Conservation (phyloP, 768 basidiomycete genomes). For the Pleurotus giganteus region DNA sequence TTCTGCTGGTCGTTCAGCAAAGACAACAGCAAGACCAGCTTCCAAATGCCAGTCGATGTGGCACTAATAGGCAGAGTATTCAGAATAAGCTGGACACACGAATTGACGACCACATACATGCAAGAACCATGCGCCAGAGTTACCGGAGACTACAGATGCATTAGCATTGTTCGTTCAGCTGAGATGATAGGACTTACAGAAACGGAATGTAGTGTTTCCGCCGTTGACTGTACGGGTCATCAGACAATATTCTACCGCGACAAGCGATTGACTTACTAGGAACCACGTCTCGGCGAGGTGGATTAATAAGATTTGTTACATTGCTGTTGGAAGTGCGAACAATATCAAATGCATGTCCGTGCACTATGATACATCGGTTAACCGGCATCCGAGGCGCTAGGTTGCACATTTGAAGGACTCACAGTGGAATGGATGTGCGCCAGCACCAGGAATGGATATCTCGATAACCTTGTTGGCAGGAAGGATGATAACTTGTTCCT, state of each 20-base stretch:
- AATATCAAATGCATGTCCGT: slow-evolving; percentile 30
- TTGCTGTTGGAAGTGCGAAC: slow-evolving; percentile 21
- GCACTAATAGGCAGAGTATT: slow-evolving; percentile 12
- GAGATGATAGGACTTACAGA: slow-evolving; percentile 19
- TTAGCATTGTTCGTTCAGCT: not conserved
- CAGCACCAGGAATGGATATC: slow-evolving; percentile 44
- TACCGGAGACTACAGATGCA: slow-evolving; percentile 32
- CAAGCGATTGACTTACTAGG: slow-evolving; percentile 16
- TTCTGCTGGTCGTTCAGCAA: slow-evolving; percentile 26
- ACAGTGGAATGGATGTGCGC: slow-evolving; percentile 32
- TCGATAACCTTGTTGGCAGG: slow-evolving; percentile 46
- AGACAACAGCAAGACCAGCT: slow-evolving; percentile 33
- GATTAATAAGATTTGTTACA: slow-evolving; percentile 27
- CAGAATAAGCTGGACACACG: not conserved
- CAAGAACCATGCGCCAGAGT: slow-evolving; percentile 60
- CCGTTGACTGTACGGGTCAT: slow-evolving; percentile 24
- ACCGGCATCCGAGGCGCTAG: not conserved
- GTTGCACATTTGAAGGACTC: not conserved
- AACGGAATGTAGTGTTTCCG: slow-evolving; percentile 34
- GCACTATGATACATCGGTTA: slow-evolving; percentile 17
- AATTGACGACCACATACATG: slow-evolving; percentile 30
- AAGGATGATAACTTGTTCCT: slow-evolving; percentile 26
- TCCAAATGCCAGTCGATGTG: slow-evolving; percentile 37
- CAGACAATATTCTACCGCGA: not conserved
- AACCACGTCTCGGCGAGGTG: slow-evolving; percentile 24